Evolutionary conservation across 2,329 filamentous ascomycete species (phyloP).

Genomic region (Verticillium alfalfae): DNA sequence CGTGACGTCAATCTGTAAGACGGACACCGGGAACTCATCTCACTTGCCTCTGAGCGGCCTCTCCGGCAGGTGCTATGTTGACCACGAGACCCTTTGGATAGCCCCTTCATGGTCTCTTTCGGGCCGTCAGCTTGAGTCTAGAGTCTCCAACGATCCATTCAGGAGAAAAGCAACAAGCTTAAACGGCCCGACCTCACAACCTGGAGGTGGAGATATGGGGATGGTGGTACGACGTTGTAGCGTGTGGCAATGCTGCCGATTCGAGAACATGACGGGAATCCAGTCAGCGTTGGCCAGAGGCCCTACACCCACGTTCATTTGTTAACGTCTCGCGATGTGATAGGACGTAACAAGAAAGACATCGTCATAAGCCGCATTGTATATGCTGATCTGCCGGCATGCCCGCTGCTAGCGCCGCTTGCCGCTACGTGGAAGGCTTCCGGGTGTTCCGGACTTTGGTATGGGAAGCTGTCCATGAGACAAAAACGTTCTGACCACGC

Average conservation of each 20-base stretch:
- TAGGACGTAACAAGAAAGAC: background rate
- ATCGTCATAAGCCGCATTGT: background rate
- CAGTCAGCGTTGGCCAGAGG: background rate
- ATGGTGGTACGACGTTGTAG: background rate
- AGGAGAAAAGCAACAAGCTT: background rate
- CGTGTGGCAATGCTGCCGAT: background rate
- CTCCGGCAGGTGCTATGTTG: background rate
- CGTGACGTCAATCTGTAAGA: background rate
- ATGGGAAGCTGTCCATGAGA: background rate
- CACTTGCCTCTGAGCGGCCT: background rate
- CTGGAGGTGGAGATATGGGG: background rate
- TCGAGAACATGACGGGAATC: background rate
- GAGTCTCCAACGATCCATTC: background rate
- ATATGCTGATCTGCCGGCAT: background rate
- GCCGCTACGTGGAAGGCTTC: background rate
- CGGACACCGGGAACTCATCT: background rate
- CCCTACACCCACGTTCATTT: background rate
- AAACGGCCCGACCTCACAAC: background rate
- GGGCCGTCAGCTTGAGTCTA: background rate
- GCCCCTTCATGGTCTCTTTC: background rate
- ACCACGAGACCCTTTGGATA: background rate
- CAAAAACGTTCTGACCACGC: background rate
- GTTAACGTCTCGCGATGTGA: background rate
- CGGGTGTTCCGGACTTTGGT: background rate
- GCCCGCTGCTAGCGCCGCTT: background rate